Evolutionary conservation across 2,329 filamentous ascomycete species (phyloP), one percentile per base, ranked within the genome.

Genomic region (Pseudogymnoascus sp.): DNA sequence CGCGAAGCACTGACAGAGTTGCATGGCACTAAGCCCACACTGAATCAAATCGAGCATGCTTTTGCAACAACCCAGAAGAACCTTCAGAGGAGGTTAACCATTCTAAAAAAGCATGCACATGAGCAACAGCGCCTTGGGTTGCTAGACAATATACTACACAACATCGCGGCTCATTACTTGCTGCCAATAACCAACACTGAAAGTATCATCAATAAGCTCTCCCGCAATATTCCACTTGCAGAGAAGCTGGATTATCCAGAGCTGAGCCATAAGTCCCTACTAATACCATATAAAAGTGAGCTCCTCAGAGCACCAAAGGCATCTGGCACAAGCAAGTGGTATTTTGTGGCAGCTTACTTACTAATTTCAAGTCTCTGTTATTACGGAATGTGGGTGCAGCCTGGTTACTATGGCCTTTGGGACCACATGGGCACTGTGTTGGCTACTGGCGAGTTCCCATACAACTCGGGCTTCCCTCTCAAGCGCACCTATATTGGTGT

Each of bases 191-290:
- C 24, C 4, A 53, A 53, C 53, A 60, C 31, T 4, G 63, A 65
- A 29, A 61, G 61, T 40, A 42, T 66, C 21, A 61, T 53, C 37
- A 61, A 64, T 42, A 64, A 61, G 26, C 50, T 66, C 33, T 64
- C 64, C 13, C 64, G 40, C 26, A 60, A 63, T 33, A 64, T 66
- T 42, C 62, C 62, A 16, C 64, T 64, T 11, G 65, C 62, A 7
- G 59, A 66, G 40, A 66, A 62, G 62, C 60, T 67, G 13, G 62
- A 62, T 61, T 61, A 6, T 11, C 59, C 14, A 38, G 42, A 61
- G 16, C 38, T 42, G 31, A 13, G 59, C 33, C 16, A 21, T n/a
- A 24, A 21, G 40, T 6, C 10, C n/a, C 16, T 44, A 21, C 40
- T 44, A 19, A 10, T 44, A 19, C 40, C 40, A 19, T 44, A 44